Evolutionary conservation across 1,139 yeast species (phyloP), one percentile per base, ranked within the genome.

Genomic region (Kodamaea derodonti): DNA sequence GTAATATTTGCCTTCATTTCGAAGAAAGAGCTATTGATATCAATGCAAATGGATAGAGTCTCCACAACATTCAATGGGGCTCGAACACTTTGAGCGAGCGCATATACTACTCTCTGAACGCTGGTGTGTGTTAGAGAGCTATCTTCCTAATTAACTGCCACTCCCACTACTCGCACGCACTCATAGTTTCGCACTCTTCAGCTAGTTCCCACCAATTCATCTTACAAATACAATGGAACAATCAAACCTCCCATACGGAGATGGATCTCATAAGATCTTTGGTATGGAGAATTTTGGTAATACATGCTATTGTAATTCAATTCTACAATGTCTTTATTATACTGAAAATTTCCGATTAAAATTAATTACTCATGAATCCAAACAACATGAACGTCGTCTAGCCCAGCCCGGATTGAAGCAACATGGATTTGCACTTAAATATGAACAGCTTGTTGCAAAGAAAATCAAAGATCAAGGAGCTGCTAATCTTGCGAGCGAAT

Each of bases 211-310:
- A n/a, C n/a, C n/a, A n/a, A n/a, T n/a, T n/a, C n/a, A n/a, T n/a
- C n/a, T n/a, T n/a, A n/a, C n/a, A n/a, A n/a, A n/a, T n/a, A n/a
- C n/a, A n/a, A 18, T 18, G 22, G 22, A 9, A 6, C 6, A 18
- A 9, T 7, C 22, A 18, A 18, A 12, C 6, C 56, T 45, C 14
- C 73, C 69, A 4, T 77, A 58, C 50, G 88, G 87, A 4, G 81
- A 79, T 54, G 90, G 88, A 1, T 63, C 79, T 11, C 65, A 72
- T 40, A 83, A 88, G 58, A 75, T 88, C 27, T 92, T 82, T 60
- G 98, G 98, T 4, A 80, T 90, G 78, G 97, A 92, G 57, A 92
- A 92, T 59, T 90, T 88, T 56, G 97, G 97, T 22, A 82, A 85
- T 56, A 90, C 95, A 0, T 90, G 98, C 61, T 92, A 92, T 59